Base-by-base conservation (phyloP, 805 yeast species). In the Hanseniaspora lachancei region DNA sequence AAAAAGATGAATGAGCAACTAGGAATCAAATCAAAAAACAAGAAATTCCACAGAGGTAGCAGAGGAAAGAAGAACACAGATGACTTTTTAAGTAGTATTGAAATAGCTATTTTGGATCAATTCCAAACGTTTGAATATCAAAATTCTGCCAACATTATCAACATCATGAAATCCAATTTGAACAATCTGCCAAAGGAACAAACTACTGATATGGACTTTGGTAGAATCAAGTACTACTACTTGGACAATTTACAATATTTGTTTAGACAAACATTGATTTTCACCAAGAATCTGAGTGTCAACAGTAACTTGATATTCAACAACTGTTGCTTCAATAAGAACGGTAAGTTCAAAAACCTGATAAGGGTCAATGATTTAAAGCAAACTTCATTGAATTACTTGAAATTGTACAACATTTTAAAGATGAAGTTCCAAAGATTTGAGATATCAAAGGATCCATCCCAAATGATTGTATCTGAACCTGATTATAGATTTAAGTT, bases 211-310 rank as follows among this genome's bases (percentile, higher is more conserved):
- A 55, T 55, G 58, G 98, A 93, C 69, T 93, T 93, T 68, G 80
- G 93, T 57, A 77, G 98, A 61, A 82, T 93, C 40, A 77, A 96
- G 62, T 84, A 86, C 84, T 89, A 95, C 95, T 81, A 84, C 39
- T 82, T 93, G 60, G 89, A 93, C 63, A 95, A 87, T 59, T 82
- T 86, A 61, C 82, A 86, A 15, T 75, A 73, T 59, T 72, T 73
- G 52, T 74, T 91, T 55, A 78, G 96, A 29, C 98, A 93, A 69
- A 79, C 85, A 0, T 68, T 93, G 63, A 73, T 86, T 2, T 83
- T 93, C 60, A 72, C 86, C n/a, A 86, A 81, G 62, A 86, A 77
- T 65, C 61, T 75, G 10, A 84, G 96, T 0, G 97, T 97, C 10
- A 87, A 81, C 61, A 78, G 91, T 62, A 87, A 84, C 65, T 79